Evolutionary conservation across 1,284 basidiomycete species (phyloP).

Genomic region (Neolentinus lepideus): DNA sequence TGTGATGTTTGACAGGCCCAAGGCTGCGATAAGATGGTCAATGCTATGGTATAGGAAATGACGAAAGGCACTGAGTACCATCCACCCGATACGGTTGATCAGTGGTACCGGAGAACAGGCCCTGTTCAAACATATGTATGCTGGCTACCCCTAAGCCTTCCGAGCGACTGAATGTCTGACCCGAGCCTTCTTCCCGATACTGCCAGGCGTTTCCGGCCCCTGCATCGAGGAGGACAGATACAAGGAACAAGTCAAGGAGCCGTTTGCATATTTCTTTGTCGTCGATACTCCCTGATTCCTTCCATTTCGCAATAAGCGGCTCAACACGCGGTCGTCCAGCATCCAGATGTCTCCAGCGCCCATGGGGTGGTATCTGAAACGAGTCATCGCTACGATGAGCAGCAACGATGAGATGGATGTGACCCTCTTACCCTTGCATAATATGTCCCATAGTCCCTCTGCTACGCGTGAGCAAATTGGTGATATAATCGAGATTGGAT

Average conservation of each 20-base stretch:
- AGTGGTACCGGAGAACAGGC: constrained; percentile 71
- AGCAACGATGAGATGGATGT: neutral
- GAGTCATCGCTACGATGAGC: neutral
- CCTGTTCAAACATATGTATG: constrained; percentile 81
- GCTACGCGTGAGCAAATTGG: constrained; percentile 1
- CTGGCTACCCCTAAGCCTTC: constrained; percentile 94
- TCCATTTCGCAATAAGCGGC: constrained; percentile 54
- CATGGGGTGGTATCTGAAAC: constrained; percentile 79
- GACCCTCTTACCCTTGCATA: constrained; percentile 48
- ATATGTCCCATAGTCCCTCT: constrained; percentile 80
- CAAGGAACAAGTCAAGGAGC: constrained; percentile 86
- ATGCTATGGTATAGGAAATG: neutral
- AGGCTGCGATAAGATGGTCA: constrained; percentile 38
- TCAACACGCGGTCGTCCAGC: constrained; percentile 55
- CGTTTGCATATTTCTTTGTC: constrained; percentile 62
- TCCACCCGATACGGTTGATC: constrained; percentile 70
- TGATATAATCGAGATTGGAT: constrained; percentile 1
- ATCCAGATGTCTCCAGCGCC: constrained; percentile 87
- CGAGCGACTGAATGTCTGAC: constrained; percentile 62
- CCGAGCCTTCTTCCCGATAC: constrained; percentile 61
- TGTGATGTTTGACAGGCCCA: constrained; percentile 63
- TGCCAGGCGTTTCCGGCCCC: constrained; percentile 85
- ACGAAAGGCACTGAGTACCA: constrained; percentile 36
- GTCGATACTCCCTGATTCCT: constrained; percentile 37
- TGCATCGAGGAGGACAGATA: constrained; percentile 90